Evolutionary conservation across 2,329 filamentous ascomycete genomes (phyloP).

Genomic region (Cyphellophora europaea): DNA sequence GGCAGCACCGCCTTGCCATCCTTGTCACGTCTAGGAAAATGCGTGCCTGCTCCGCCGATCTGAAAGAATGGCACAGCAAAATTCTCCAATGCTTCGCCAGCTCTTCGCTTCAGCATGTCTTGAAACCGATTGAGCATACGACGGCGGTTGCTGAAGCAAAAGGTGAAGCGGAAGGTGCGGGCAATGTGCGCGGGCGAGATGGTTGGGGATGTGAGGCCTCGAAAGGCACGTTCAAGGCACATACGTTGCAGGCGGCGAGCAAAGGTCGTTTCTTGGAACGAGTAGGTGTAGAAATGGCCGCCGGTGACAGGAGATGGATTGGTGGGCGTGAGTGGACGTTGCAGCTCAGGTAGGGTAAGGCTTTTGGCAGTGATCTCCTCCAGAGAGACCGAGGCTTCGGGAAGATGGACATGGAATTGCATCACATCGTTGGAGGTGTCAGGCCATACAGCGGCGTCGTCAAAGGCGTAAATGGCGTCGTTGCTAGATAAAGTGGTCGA

Average conservation of each 20-base stretch:
- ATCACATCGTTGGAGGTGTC: slow-evolving; percentile 8
- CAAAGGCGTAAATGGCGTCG: background rate
- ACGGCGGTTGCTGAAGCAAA: slow-evolving; percentile 43
- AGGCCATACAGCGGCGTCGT: slow-evolving; percentile 4
- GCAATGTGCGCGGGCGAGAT: slow-evolving; percentile 41
- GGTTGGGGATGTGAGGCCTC: slow-evolving; percentile 21
- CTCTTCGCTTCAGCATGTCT: slow-evolving; percentile 26
- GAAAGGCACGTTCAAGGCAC: slow-evolving; percentile 53
- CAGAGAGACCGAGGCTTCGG: slow-evolving; percentile 4
- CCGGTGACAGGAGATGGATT: slow-evolving; percentile 7
- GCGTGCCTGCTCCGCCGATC: slow-evolving; percentile 60
- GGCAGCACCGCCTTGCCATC: slow-evolving; percentile 27
- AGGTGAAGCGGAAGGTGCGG: slow-evolving; percentile 61
- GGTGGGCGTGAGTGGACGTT: slow-evolving; percentile 9
- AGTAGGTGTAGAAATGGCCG: slow-evolving; percentile 49
- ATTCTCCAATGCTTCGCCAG: slow-evolving; percentile 45
- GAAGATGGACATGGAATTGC: slow-evolving; percentile 9
- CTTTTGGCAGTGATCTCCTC: background rate
- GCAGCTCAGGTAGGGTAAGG: slow-evolving; percentile 2
- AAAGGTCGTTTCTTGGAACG: slow-evolving; percentile 58
- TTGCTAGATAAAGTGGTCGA: background rate
- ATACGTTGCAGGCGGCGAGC: slow-evolving; percentile 60
- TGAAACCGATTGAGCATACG: slow-evolving; percentile 30
- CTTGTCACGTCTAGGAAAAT: slow-evolving; percentile 40
- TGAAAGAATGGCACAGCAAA: slow-evolving; percentile 55